phyloP scores from a whole-genome alignment of 2,329 filamentous ascomycete species.

The Ceratocystis eucalypticola region DNA sequence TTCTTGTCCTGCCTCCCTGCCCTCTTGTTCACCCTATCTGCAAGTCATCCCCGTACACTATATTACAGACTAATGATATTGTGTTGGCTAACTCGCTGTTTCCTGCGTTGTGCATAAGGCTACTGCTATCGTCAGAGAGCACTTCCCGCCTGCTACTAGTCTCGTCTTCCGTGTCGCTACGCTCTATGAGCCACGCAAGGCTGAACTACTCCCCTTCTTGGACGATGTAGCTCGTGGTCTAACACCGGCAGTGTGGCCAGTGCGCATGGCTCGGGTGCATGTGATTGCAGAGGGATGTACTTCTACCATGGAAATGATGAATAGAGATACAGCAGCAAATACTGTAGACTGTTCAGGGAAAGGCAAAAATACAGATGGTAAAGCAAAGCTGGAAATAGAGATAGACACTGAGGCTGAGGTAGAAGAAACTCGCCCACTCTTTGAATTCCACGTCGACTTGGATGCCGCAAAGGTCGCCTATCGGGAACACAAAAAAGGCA shows the following conservation, averaged over 20 bases:
- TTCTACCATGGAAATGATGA: neutral
- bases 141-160: slow-evolving; percentile 17
- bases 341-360: neutral
- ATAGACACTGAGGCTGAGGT: neutral
- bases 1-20: neutral
- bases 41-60: neutral
- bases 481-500: slow-evolving; percentile 28
- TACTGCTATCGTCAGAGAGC: slow-evolving; percentile 8
- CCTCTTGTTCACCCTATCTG: neutral
- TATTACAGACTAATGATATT: neutral
- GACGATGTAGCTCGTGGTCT: slow-evolving; percentile 26
- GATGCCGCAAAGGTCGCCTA: slow-evolving; percentile 21
- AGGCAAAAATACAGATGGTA: neutral
- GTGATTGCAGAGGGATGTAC: slow-evolving; percentile 22
- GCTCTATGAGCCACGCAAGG: slow-evolving; percentile 37
- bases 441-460: slow-evolving; percentile 29
- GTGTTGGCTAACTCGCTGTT: neutral
- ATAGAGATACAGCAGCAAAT: no score
- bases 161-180: slow-evolving; percentile 38
- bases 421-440: slow-evolving; percentile 21
- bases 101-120: neutral
- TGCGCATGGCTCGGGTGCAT: slow-evolving; percentile 31
- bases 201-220: slow-evolving; percentile 33
- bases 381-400: neutral
- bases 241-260: slow-evolving; percentile 22